Base-by-base conservation (phyloP, 2,329 filamentous ascomycete genomes). In the Curvularia sp. region DNA sequence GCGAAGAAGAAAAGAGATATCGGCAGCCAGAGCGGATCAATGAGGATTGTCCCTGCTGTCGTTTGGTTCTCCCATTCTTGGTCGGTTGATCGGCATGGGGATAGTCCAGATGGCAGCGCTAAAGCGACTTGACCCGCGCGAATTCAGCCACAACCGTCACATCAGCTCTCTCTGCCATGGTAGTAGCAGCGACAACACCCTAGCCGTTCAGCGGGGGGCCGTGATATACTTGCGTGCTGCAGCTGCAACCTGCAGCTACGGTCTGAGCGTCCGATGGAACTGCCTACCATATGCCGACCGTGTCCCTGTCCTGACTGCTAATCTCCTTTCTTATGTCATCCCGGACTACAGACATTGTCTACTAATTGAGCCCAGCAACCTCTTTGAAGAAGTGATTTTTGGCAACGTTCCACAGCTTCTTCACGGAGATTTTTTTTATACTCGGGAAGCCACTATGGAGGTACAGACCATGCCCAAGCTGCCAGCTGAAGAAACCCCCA, bases 121-220 rank as follows among this genome's bases (percentile, higher is more conserved):
- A 60, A 60, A 55, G 44, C 33, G 15, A 38, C 24, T 18, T 12
- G 46, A n/a, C 24, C 43, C 22, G 28, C 49, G 44, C 53, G 49
- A 28, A 47, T 39, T 42, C 50, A 61, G 50, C 58, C 58, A 61
- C 58, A 54, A 22, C 51, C 55, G 54, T 57, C 58, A 53, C 49
- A 47, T 31, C 24, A 41, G 54, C 54, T 20, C 46, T 39, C 39
- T n/a, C 51, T 41, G 41, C 42, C 42, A 44, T 44, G 42, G 42
- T n/a, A 15, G 30, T 31, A 31, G 54, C 54, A 44, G 48, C 49
- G 42, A 38, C 46, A 44, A 49, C 48, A 50, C 41, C 53, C 53
- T 41, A 58, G 58, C 50, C 58, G 52, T 54, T 50, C 10, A 49
- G 35, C 46, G 54, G 44, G 39, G 47, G 44, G 58, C 54, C 31